Evolutionary conservation across 2,329 filamentous ascomycete genomes (phyloP), one percentile per base, ranked within the genome.

Genomic region (Colletotrichum caudatum): DNA sequence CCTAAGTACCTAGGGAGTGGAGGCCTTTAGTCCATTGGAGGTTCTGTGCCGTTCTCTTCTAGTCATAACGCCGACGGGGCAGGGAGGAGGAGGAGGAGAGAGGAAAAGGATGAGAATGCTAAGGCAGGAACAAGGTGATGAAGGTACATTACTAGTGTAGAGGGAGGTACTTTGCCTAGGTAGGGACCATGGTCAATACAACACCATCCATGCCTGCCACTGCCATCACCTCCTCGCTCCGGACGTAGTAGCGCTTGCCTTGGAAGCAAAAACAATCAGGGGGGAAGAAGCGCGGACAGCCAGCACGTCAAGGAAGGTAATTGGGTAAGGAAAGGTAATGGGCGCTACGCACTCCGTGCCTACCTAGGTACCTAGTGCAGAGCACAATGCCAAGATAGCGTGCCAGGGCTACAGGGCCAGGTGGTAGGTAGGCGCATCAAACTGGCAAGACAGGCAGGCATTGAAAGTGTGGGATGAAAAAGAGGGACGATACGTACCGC

Each of bases 121-220:
- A 68, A 71, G 58, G 57, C 59, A 71, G 69, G 69, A 69, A 69
- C 59, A 64, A 54, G 65, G 54, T 16, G 51, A 35, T 58, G 23
- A 23, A 29, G 50, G 50, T 64, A 57, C 62, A 48, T 48, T 48
- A 48, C 46, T 23, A 48, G 46, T 23, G 46, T 48, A 51, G 23
- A 26, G 50, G 26, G 23, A 50, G 50, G 26, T 64, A 50, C 29
- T 54, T 50, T 23, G 12, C 41, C n/a, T 44, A 44, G 60, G 41
- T 44, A 44, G 60, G 41, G 48, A 20, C n/a, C 35, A 29, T 63
- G 35, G 53, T 63, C 33, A n/a, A 50, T 29, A 33, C 48, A 12
- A 41, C 44, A 44, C 44, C 20, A 48, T 33, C 56, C 48, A 57
- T n/a, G 39, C 37, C 51, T 37, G 35, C 35, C 35, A 37, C 35